These are phyloP conservation scores for Pseudogymnoascus sp. DNA, from an alignment of 2,329 filamentous ascomycete genomes.

Conservation along the genomic window DNA sequence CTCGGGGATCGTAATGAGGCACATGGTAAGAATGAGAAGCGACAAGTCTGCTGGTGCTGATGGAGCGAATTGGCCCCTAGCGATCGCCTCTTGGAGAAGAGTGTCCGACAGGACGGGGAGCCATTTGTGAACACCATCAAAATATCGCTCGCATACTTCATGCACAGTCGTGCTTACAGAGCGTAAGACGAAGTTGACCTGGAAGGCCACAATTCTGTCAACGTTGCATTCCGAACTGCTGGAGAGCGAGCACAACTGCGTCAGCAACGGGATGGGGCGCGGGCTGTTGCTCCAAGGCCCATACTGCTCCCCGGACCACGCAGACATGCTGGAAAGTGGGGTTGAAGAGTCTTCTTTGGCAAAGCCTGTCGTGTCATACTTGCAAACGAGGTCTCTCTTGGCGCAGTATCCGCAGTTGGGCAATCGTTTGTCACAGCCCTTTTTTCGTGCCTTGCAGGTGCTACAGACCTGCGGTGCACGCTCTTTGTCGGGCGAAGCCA, in stretches of 20 bases:
- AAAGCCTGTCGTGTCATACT: too few relatives aligned
- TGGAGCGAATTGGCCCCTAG: constrained; percentile 8
- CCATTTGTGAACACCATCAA: constrained; percentile 19
- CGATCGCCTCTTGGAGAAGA: constrained; percentile 15
- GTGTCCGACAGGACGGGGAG: constrained; percentile 20
- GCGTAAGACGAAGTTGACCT: too few relatives aligned
- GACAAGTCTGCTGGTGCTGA: constrained; percentile 10
- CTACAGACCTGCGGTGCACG: neutral
- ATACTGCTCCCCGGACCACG: too few relatives aligned
- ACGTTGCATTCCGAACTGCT: too few relatives aligned
- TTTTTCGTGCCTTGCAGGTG: neutral
- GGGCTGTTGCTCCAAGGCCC: too few relatives aligned
- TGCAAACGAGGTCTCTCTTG: neutral
- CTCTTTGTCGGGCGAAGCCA: neutral
- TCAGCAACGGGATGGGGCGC: too few relatives aligned
- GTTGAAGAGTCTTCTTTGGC: too few relatives aligned
- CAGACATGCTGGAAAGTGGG: too few relatives aligned
- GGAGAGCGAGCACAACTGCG: too few relatives aligned
- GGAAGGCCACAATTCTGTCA: too few relatives aligned
- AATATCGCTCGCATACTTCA: constrained; percentile 16
- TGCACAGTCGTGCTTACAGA: constrained; percentile 1
- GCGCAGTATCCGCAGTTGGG: neutral
- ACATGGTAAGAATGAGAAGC: too few relatives aligned
- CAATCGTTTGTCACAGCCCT: neutral
- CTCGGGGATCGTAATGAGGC: constrained; percentile 16